Conservation (phyloP, 768 basidiomycete genomes). For the Lactarius tabidus region DNA sequence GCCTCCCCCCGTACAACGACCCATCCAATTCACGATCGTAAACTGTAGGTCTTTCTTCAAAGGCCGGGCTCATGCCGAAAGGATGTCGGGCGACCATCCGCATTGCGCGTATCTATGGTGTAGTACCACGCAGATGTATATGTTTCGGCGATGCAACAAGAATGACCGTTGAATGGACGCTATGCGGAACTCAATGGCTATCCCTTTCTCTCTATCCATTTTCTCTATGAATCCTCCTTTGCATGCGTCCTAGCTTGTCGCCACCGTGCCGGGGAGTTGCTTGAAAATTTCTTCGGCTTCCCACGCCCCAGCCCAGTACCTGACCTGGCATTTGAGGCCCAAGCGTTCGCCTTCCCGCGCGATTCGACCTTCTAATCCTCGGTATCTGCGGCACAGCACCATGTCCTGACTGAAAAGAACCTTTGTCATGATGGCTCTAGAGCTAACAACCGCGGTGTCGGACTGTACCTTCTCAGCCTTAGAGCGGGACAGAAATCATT, state of each 20-base stretch:
- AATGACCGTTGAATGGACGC: constrained; percentile 3
- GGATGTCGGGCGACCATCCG: constrained; percentile 17
- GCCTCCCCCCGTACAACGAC: constrained; percentile 9
- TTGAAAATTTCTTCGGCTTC: constrained; percentile 84
- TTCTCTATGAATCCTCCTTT: too few relatives aligned
- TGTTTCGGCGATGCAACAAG: constrained; percentile 21
- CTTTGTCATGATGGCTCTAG: constrained; percentile 4
- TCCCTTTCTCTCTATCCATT: too few relatives aligned
- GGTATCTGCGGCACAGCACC: constrained; percentile 72
- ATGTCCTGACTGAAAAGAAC: constrained; percentile 62
- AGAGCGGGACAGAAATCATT: constrained; percentile 96
- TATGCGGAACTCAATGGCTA: background rate
- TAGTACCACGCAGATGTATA: constrained; percentile 26
- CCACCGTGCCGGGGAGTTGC: constrained; percentile 13
- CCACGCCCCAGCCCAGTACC: constrained; percentile 94
- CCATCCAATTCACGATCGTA: constrained; percentile 15
- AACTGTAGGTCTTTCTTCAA: constrained; percentile 5
- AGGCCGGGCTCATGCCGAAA: constrained; percentile 11
- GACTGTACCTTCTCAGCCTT: constrained; percentile 64
- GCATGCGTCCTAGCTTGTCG: constrained; percentile 1
- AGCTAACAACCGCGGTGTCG: background rate
- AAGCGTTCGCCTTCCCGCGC: constrained; percentile 56
- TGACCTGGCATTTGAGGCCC: constrained; percentile 68
- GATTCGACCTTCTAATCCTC: constrained; percentile 79
- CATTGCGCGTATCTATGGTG: constrained; percentile 24